Conservation (phyloP, 164 flowering plant genomes). For the Vitis amurensis region DNA sequence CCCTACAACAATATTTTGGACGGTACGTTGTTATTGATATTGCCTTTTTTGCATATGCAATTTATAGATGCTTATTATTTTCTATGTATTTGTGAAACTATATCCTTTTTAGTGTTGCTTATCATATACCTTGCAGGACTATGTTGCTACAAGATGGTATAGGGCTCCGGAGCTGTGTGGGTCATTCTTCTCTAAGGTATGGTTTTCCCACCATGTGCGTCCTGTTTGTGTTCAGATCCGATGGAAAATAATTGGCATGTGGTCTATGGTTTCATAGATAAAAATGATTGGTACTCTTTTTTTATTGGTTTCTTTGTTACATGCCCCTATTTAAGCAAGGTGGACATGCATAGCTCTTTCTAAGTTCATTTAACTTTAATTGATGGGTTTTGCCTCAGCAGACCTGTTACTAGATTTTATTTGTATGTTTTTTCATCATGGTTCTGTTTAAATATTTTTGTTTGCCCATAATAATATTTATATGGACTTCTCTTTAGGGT, state of each 20-base stretch:
- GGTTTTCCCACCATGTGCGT: background rate
- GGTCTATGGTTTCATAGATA: conserved; percentile 1
- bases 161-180: conserved; percentile 82
- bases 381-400: no score
- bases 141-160: conserved; percentile 82
- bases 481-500: no score
- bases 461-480: no score
- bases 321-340: no score
- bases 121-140: conserved; percentile 40
- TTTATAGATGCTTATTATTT: background rate
- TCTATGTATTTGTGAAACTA: background rate
- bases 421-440: no score
- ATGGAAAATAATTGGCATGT: conserved; percentile 4
- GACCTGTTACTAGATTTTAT: no score
- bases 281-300: no score
- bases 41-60: background rate
- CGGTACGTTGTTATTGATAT: conserved; percentile 32
- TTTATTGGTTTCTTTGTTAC: no score
- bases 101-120: background rate
- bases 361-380: no score
- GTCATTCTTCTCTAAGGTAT: conserved; percentile 69
- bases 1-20: conserved; percentile 64
- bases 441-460: no score
- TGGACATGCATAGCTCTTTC: no score
- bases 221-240: background rate